Evolutionary conservation across 73 alveolate genomes (phyloP).

Genomic region (Paramecium biaurelia): DNA sequence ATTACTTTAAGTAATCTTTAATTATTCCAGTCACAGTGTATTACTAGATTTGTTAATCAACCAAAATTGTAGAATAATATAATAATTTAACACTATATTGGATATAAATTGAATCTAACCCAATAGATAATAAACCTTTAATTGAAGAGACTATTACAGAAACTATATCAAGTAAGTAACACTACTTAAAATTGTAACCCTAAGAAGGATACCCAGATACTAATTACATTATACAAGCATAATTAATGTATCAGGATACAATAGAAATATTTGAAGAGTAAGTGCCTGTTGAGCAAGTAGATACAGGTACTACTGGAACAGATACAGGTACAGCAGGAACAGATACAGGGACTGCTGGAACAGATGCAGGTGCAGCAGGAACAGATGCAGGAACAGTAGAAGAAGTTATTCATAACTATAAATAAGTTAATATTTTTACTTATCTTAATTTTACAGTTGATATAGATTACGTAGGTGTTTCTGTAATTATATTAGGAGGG

Average conservation of each 20-base stretch:
- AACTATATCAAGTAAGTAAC: neutral
- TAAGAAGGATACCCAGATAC: neutral
- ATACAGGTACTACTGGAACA: neutral
- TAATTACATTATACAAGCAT: neutral
- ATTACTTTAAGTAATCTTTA: neutral
- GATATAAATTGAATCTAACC: neutral
- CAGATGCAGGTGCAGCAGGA: neutral
- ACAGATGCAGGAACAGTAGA: neutral
- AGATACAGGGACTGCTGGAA: neutral
- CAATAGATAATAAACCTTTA: neutral
- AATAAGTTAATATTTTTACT: neutral
- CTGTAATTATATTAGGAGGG: constrained; percentile 2
- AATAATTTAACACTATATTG: neutral
- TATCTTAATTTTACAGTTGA: neutral
- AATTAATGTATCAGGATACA: neutral
- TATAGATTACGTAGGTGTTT: neutral
- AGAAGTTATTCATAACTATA: neutral
- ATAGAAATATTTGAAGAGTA: neutral
- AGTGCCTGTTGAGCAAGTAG: neutral
- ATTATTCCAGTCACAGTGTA: neutral
- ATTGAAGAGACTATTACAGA: neutral
- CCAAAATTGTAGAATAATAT: neutral
- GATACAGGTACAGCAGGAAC: neutral
- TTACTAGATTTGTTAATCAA: neutral
- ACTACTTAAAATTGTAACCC: neutral